A percentile compares a stretch with the other conserved stretches of the same genome.
Evolutionary conservation across 176 grass and related monocot species (phyloP).

Genomic region (Musa acuminata): DNA sequence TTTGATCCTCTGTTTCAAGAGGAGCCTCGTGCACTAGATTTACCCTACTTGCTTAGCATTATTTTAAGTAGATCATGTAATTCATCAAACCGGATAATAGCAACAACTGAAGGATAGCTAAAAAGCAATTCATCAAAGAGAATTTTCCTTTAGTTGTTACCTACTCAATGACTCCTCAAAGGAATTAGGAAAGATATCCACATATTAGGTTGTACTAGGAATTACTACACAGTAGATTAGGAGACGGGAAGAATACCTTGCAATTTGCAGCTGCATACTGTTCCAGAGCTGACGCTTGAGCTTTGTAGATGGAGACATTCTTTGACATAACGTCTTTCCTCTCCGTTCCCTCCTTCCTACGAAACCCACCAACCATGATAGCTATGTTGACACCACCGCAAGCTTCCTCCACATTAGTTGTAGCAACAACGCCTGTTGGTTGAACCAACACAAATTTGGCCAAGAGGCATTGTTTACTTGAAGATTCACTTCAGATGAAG

Average conservation of each 20-base stretch:
- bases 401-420: conserved; percentile 43
- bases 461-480: not conserved
- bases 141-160: no score
- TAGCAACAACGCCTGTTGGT: conserved; percentile 44
- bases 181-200: not conserved
- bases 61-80: no score
- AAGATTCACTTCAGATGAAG: not conserved
- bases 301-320: conserved; percentile 62
- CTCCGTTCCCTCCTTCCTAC: conserved; percentile 61
- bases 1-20: no score
- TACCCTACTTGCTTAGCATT: no score
- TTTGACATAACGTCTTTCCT: conserved; percentile 59
- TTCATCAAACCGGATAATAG: no score
- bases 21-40: no score
- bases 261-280: conserved; percentile 56
- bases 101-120: no score
- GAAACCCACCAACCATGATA: conserved; percentile 47
- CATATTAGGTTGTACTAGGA: no score
- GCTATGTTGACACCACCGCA: conserved; percentile 56
- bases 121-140: no score
- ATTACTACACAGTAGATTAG: not conserved
- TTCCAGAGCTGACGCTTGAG: conserved; percentile 50
- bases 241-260: conserved; percentile 31
- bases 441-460: not conserved
- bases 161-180: not conserved